phyloP scores from a whole-genome alignment of 257 asterid species.

The Primulina tabacum region DNA sequence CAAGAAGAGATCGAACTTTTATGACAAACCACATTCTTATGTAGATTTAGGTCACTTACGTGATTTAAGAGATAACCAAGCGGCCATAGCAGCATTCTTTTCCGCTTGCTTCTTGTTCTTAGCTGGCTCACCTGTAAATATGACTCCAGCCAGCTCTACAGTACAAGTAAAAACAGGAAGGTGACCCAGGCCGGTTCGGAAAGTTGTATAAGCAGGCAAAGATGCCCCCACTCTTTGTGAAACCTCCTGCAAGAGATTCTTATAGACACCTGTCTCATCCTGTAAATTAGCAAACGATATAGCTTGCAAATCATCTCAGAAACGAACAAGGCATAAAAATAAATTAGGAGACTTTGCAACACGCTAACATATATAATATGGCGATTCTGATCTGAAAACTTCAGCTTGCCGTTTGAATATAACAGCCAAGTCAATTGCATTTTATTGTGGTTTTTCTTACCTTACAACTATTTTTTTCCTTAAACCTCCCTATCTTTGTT shows the following conservation, averaged over 20 bases:
- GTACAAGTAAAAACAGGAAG: constrained; percentile 70
- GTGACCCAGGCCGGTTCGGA: constrained; percentile 68
- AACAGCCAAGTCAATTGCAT: neutral
- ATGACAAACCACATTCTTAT: constrained; percentile 8
- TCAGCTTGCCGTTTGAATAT: constrained; percentile 2
- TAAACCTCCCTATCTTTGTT: neutral
- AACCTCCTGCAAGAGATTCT: constrained; percentile 82
- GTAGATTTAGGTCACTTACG: constrained; percentile 35
- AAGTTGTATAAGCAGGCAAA: constrained; percentile 69
- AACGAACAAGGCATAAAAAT: neutral
- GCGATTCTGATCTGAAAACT: constrained; percentile 14
- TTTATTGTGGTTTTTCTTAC: neutral
- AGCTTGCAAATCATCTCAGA: constrained; percentile 11
- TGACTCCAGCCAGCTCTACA: constrained; percentile 69
- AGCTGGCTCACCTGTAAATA: constrained; percentile 75
- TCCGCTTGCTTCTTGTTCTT: constrained; percentile 88
- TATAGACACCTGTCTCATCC: constrained; percentile 89
- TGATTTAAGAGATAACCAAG: constrained; percentile 77
- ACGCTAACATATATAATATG: constrained; percentile 7
- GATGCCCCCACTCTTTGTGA: constrained; percentile 74
- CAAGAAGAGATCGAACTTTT: neutral
- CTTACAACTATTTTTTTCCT: neutral
- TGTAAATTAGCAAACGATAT: constrained; percentile 31
- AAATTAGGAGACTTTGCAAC: neutral
- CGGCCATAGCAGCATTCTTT: constrained; percentile 82